Base-by-base conservation (phyloP, 148 eudicot genomes). In the Rhododendron molle region DNA sequence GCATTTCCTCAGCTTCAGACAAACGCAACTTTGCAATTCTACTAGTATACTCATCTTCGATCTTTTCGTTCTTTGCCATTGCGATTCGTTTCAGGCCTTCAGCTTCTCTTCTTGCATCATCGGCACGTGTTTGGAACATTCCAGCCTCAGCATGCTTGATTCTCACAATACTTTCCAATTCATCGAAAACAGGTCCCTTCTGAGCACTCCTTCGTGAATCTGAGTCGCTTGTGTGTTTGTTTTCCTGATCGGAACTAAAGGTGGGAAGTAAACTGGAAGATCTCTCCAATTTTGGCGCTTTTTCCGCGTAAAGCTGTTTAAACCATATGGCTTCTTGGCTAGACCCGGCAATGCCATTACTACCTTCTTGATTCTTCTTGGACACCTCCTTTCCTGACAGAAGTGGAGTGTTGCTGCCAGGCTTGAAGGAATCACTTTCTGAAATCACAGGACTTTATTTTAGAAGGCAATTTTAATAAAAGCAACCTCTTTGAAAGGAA, bases 61-160 rank as follows among this genome's bases (percentile, higher is more conserved):
- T 89, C 77, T 93, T 95, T 83, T 97, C 93, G 34, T 89, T 92
- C 85, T 95, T 95, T 14, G 92, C 88, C 1, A 87, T 67, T 23
- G 92, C 91, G 40, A 95, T 93, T 60, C 94, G 94, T 84, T 94
- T 93, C 81, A 97, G 88, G 40, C 94, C 95, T 85, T 94, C 98
- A 14, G 98, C 94, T 86, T 97, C 99, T 89, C 94, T 92, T 69
- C 94, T 92, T 78, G 99, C 99, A 84, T 93, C 94, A 83, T 95
- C 98, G 34, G 99, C 98, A 1, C 96, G 97, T 26, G 90, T 79
- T 89, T 95, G 98, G 86, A 95, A 97, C 97, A 97, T 94, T 77
- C 94, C 89, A 62, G 98, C 95, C 85, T 97, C 99, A 3, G 98
- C 98, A 38, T 84, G 95, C 85, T 97, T 96, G 74, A 95, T 92